A percentile compares a stretch with the other conserved stretches of the same genome.
Evolutionary conservation across 2,329 filamentous ascomycete species (phyloP).

Genomic region (Fusarium chaquense): DNA sequence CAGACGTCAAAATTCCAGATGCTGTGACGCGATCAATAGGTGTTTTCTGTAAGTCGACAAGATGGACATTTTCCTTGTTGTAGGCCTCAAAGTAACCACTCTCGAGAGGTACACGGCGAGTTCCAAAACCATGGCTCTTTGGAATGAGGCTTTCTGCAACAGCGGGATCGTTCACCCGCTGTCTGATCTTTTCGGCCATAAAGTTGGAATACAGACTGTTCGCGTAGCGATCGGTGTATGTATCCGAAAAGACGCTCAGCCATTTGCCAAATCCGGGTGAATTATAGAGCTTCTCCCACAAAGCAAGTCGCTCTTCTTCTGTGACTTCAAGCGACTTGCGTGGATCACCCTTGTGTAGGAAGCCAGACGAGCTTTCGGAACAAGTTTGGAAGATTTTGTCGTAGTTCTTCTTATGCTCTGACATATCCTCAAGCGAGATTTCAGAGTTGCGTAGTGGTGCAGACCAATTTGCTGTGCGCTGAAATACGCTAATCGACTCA

Average conservation of each 20-base stretch:
- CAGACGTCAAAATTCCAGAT: constrained; percentile 15
- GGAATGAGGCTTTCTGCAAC: constrained; percentile 27
- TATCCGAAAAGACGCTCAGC: constrained; percentile 34
- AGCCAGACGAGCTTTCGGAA: constrained; percentile 15
- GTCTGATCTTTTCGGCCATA: constrained; percentile 33
- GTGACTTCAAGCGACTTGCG: constrained; percentile 32
- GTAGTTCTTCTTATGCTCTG: constrained; percentile 25
- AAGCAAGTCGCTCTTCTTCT: constrained; percentile 5
- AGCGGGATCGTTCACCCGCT: constrained; percentile 10
- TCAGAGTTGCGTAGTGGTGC: constrained; percentile 39
- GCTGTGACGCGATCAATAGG: constrained; percentile 9
- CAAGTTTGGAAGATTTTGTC: constrained; percentile 30
- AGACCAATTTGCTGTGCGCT: constrained; percentile 47
- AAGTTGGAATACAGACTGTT: constrained; percentile 34
- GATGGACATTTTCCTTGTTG: constrained; percentile 32
- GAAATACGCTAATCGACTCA: constrained; percentile 51
- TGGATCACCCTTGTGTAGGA: constrained; percentile 33
- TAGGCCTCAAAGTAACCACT: constrained; percentile 39
- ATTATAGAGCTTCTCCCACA: constrained; percentile 32
- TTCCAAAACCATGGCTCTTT: constrained; percentile 34
- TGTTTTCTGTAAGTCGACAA: constrained; percentile 26
- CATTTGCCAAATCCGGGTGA: constrained; percentile 34
- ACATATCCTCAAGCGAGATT: constrained; percentile 31
- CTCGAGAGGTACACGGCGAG: constrained; percentile 28
- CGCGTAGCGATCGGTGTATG: constrained; percentile 30